Conservation (phyloP, 108 stramenopile genomes). For the Skeletonema marinoi region DNA sequence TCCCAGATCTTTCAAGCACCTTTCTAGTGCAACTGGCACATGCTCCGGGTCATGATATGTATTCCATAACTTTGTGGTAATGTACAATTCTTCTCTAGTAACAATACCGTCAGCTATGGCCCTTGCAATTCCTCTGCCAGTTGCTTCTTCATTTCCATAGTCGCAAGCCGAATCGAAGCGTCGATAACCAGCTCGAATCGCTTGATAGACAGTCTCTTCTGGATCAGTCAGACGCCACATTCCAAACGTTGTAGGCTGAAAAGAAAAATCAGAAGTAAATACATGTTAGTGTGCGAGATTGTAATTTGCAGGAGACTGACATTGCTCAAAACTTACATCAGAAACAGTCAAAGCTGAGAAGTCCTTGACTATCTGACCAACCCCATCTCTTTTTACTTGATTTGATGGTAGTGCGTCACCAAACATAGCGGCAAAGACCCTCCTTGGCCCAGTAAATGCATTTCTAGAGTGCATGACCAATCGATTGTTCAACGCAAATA, state of each 20-base stretch:
- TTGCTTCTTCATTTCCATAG: constrained; percentile 92
- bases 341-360: constrained; percentile 41
- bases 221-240: constrained; percentile 84
- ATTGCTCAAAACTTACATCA: constrained; percentile 20
- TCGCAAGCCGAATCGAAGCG: constrained; percentile 95
- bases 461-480: constrained; percentile 86
- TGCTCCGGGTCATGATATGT: constrained; percentile 91
- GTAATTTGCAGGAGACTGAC: not conserved
- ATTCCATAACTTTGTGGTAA: constrained; percentile 95
- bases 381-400: constrained; percentile 32
- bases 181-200: constrained; percentile 83
- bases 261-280: not conserved
- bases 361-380: constrained; percentile 34
- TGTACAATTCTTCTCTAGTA: constrained; percentile 82
- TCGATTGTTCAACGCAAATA: constrained; percentile 78
- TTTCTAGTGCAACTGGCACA: constrained; percentile 72
- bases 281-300: not conserved
- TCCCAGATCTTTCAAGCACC: constrained; percentile 78
- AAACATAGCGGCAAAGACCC: constrained; percentile 65
- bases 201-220: constrained; percentile 69
- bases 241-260: constrained; percentile 73
- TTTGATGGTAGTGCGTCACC: constrained; percentile 24
- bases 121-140: constrained; percentile 83
- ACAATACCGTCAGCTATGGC: constrained; percentile 78
- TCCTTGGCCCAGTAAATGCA: constrained; percentile 59